A percentile compares a stretch with the other conserved stretches of the same genome.
These are phyloP conservation scores for Xylaria sp. DNA, from an alignment of 2,329 filamentous ascomycete genomes.

Conservation along the genomic window DNA sequence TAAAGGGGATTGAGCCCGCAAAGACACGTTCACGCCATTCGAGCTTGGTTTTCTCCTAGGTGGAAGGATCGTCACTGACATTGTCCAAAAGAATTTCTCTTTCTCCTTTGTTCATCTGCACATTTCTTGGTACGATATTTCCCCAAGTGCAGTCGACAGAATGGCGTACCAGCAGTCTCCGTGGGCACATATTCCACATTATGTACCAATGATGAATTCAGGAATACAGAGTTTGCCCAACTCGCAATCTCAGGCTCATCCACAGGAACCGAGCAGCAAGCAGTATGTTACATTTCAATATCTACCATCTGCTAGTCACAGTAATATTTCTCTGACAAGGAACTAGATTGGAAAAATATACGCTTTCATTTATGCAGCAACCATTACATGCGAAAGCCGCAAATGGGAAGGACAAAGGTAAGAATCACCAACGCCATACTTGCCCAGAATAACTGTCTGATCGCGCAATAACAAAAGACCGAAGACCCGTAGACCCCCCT, in stretches of 20 bases:
- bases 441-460: constrained; percentile 19
- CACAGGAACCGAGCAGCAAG: constrained; percentile 39
- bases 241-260: constrained; percentile 43
- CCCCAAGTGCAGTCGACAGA: constrained; percentile 6
- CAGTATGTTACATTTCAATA: constrained; percentile 40
- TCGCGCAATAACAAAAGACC: constrained; percentile 61
- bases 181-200: constrained; percentile 45
- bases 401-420: constrained; percentile 51
- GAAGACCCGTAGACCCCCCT: constrained; percentile 89
- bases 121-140: constrained; percentile 7
- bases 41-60: not conserved
- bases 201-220: constrained; percentile 46
- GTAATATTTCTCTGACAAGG: constrained; percentile 18
- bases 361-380: constrained; percentile 48
- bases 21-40: not conserved
- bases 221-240: constrained; percentile 42
- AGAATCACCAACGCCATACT: constrained; percentile 15
- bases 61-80: not conserved
- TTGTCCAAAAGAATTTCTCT: constrained; percentile 9
- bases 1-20: not conserved
- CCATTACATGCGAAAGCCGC: constrained; percentile 48
- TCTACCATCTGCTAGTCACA: not conserved
- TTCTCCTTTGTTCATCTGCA: not conserved
- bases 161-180: constrained; percentile 48
- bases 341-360: constrained; percentile 45